Percentiles rank a stretch among this genome's conserved stretches.
Conservation (phyloP, 495 filamentous ascomycete genomes). For the Penicilliopsis zonata region DNA sequence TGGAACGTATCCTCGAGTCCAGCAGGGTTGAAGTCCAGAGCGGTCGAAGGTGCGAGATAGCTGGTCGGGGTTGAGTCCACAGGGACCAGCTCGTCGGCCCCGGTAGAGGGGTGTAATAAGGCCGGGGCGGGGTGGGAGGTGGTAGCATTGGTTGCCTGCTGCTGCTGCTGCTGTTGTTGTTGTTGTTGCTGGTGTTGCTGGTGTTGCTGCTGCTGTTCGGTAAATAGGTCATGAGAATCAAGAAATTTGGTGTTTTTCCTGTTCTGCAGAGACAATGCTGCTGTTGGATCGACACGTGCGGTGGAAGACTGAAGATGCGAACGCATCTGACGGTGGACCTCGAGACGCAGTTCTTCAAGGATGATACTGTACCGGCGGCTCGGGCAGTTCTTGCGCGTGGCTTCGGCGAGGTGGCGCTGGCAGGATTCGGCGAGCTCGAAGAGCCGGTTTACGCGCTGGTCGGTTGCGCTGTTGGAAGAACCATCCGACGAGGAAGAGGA, state of each 20-base stretch:
- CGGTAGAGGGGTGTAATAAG: constrained; percentile 1
- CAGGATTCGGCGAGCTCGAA: constrained; percentile 32
- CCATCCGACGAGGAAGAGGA: constrained; percentile 11
- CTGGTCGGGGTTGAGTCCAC: constrained; percentile 9
- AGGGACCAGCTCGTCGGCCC: constrained; percentile 1
- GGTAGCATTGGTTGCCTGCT: no score
- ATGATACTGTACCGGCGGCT: constrained; percentile 41
- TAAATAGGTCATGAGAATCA: no score
- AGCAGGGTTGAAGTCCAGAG: constrained; percentile 6
- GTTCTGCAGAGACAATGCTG: no score
- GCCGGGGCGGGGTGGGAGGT: no score
- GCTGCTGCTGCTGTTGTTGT: no score
- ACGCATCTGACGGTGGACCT: constrained; percentile 28
- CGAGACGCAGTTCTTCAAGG: constrained; percentile 31
- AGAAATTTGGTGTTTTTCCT: no score
- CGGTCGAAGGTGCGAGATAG: constrained; percentile 6
- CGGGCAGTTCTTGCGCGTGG: constrained; percentile 35
- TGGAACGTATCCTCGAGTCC: constrained; percentile 9
- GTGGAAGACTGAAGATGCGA: constrained; percentile 3
- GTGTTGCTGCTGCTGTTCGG: no score
- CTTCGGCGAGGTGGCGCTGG: constrained; percentile 36
- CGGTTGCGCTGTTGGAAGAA: no score
- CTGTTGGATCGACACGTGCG: constrained; percentile 5
- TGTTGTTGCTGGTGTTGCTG: no score
- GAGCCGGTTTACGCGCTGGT: constrained; percentile 18